These are phyloP conservation scores for Hymenoscyphus repandus DNA, from an alignment of 2,329 filamentous ascomycete genomes.

Conservation along the genomic window DNA sequence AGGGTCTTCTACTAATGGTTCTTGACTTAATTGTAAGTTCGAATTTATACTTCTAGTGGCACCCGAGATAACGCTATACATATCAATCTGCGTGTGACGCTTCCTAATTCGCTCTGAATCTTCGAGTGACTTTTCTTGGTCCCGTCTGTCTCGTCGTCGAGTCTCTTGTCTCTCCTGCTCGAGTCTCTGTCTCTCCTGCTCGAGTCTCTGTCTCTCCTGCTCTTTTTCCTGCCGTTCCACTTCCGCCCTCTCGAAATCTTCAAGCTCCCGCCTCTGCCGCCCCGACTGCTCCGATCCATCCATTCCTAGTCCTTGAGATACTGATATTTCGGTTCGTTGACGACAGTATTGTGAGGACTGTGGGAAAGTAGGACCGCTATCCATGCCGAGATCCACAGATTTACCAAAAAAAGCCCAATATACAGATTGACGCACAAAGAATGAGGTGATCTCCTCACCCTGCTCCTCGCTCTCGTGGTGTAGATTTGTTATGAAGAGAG, in stretches of 20 bases:
- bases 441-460: conserved; percentile 19
- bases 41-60: neutral
- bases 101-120: conserved; percentile 3
- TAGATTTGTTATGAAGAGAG: conserved; percentile 19
- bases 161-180: conserved; percentile 2
- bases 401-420: conserved; percentile 27
- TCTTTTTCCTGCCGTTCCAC: conserved; percentile 31
- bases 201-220: conserved; percentile 2
- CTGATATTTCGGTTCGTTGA: neutral
- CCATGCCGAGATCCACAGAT: conserved; percentile 1
- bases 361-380: neutral
- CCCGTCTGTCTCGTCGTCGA: neutral
- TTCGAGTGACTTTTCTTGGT: conserved; percentile 1
- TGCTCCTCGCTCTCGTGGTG: conserved; percentile 15
- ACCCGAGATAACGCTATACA: neutral
- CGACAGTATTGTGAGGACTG: neutral
- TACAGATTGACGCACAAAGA: conserved; percentile 22
- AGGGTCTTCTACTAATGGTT: neutral
- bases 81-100: conserved; percentile 7
- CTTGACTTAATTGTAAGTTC: conserved; percentile 3
- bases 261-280: conserved; percentile 13
- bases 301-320: neutral
- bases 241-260: neutral
- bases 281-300: conserved; percentile 31
- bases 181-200: conserved; percentile 1